Base-by-base conservation (phyloP, 208 protist genomes). In the Borovskyia barvae region DNA sequence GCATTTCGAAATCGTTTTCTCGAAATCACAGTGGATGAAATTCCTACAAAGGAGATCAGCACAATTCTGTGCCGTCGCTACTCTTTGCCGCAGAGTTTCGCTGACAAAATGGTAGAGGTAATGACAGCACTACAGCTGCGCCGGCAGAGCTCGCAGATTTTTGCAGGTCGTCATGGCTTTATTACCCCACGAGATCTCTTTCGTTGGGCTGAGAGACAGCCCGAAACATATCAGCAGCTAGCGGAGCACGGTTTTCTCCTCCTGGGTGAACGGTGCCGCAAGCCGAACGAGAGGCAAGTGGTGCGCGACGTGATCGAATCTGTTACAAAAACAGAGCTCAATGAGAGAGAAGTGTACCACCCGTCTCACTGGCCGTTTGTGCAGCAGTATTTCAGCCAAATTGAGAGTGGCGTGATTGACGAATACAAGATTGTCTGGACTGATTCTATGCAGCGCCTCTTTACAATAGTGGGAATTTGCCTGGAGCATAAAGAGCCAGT, bases 121-220 rank as follows among this genome's bases (percentile, higher is more conserved):
- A 98, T 99, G 95, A 87, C 85, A 4, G 87, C 97, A 28, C 81
- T 99, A 20, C 97, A 99, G 72, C 61, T 87, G 12, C 71, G 85
- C 12, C 87, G 94, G 30, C 90, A 96, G 64, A 77, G 72, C 70
- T 97, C 94, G n/a, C 85, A 97, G 50, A 87, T 99, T 36, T 99
- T 99, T 81, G 97, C 97, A 11, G 98, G 98, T 19, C 95, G 98
- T 54, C 87, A 98, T 66, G 97, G 97, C 17, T 99, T 99, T 68
- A 99, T 99, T 37, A 99, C 99, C 12, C 92, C 99, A 15, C 89
- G 99, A 51, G 99, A 99, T 76, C 71, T 99, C 6, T 99, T 99
- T 83, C 85, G 98, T n/a, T 99, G 99, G 99, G 98, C 98, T 0
- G 92, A 98, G 51, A 81, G 99, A 20, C 56, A 80, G 19, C 88